Percentiles rank a stretch among this genome's conserved stretches.
phyloP scores from a whole-genome alignment of 345 rosid species.

The Acer yangbiense region DNA sequence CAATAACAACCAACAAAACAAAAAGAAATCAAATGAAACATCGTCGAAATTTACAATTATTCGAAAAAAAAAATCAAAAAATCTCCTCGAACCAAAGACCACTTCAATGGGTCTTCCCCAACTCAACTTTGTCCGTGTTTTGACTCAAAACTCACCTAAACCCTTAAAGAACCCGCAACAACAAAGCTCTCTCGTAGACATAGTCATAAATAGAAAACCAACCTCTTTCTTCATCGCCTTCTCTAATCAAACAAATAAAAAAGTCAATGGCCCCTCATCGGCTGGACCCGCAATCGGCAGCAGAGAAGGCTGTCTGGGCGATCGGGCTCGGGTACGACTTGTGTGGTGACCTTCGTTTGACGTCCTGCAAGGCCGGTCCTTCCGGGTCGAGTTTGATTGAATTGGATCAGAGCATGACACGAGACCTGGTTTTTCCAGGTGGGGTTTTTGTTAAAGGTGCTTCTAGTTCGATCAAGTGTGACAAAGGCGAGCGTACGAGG shows the following conservation, averaged over 20 bases:
- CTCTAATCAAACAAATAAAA: background rate
- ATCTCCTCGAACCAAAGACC: conserved; percentile 30
- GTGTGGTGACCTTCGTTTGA: conserved; percentile 54
- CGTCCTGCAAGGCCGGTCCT: conserved; percentile 56
- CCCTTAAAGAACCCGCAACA: background rate
- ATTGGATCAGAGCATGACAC: conserved; percentile 40
- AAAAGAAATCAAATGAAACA: background rate
- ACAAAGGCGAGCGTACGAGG: conserved; percentile 92
- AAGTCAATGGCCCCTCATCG: conserved; percentile 46
- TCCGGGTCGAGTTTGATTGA: conserved; percentile 60
- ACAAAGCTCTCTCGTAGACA: background rate
- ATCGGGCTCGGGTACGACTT: conserved; percentile 88
- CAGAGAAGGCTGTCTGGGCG: conserved; percentile 81
- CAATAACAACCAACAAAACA: background rate
- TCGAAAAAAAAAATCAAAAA: background rate
- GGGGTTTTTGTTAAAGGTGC: conserved; percentile 70
- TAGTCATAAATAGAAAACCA: background rate
- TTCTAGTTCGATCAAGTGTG: conserved; percentile 73
- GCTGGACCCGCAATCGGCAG: conserved; percentile 71
- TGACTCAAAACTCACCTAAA: conserved; percentile 4
- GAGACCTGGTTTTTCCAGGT: conserved; percentile 73
- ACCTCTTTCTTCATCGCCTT: background rate
- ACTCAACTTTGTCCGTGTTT: background rate
- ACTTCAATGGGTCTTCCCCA: conserved; percentile 32
- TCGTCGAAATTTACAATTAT: background rate